Evolutionary conservation across 805 yeast genomes (phyloP).

Genomic region (Candida yuanshanica): DNA sequence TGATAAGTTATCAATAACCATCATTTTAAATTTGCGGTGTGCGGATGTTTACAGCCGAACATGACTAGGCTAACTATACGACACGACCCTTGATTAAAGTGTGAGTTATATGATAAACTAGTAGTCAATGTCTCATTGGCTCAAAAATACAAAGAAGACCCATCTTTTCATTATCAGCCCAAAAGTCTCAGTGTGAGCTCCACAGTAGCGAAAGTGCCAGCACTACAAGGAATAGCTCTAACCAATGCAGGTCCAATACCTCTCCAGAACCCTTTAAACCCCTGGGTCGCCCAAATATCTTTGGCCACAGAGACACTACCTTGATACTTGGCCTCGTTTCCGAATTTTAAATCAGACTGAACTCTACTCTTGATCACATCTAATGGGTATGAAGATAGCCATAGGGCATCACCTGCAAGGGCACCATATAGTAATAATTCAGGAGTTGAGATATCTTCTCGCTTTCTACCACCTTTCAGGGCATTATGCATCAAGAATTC

Average conservation of each 20-base stretch:
- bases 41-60: background rate
- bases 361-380: constrained; percentile 87
- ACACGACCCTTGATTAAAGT: too few species aligned
- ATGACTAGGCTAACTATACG: background rate
- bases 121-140: too few species aligned
- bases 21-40: background rate
- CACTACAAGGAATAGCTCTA: constrained; percentile 61
- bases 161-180: constrained; percentile 13
- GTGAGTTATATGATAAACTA: too few species aligned
- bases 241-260: constrained; percentile 55
- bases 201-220: constrained; percentile 75
- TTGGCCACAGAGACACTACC: constrained; percentile 36
- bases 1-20: too few species aligned
- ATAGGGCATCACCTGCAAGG: constrained; percentile 79
- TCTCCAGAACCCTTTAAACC: constrained; percentile 53
- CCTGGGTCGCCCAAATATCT: constrained; percentile 29
- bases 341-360: constrained; percentile 57
- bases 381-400: constrained; percentile 82
- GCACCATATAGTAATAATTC: constrained; percentile 85
- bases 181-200: constrained; percentile 52
- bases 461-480: constrained; percentile 27
- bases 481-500: constrained; percentile 72
- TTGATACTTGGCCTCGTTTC: constrained; percentile 34
- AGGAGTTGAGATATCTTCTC: constrained; percentile 81
- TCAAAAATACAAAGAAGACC: too few species aligned